Base-by-base conservation (phyloP, 805 yeast genomes). In the Saturnispora hagleri region DNA sequence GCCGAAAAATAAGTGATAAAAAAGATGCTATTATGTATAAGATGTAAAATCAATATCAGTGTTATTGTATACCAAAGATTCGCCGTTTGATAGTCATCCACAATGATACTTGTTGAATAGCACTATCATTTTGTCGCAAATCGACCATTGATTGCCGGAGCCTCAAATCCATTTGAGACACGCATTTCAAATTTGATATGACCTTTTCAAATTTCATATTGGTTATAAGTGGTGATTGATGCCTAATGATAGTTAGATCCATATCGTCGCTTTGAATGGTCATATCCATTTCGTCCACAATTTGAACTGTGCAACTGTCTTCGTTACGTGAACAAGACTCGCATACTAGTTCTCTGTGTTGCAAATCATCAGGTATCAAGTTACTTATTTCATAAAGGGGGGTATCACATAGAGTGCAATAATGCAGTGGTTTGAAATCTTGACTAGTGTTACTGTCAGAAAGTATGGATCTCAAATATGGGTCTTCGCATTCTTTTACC, bases 371-470 rank as follows among this genome's bases (percentile, higher is more conserved):
- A 4, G 67, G 63, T 10, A 69, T 59, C 20, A 67, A 55, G 18
- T 68, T 58, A 70, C 84, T 69, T 63, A 81, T 57, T 53, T 84
- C 89, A 62, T 83, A 84, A 28, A 84, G 62, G 15, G 89, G 86
- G 50, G 74, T 76, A 38, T 82, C 87, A 63, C 91, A 84, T 12
- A 84, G 68, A n/a, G 82, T 79, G 61, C 91, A 84, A 59, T 77
- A 67, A 54, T 73, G 73, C 36, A 77, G 22, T 13, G 35, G 38
- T 5, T 41, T 46, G 35, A 49, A 26, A 26, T 44, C 45, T 15
- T 42, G 24, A 12, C 38, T 43, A 9, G 26, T 27, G 46, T 43
- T 43, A 28, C 28, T 27, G 15, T 43, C 55, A 46, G 13, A 28
- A 31, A 42, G 41, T 22, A 28, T 47, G 28, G 48, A 40, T 73